Evolutionary conservation across 2,329 filamentous ascomycete species (phyloP).

Genomic region (Phyllosticta paracitricarpa): DNA sequence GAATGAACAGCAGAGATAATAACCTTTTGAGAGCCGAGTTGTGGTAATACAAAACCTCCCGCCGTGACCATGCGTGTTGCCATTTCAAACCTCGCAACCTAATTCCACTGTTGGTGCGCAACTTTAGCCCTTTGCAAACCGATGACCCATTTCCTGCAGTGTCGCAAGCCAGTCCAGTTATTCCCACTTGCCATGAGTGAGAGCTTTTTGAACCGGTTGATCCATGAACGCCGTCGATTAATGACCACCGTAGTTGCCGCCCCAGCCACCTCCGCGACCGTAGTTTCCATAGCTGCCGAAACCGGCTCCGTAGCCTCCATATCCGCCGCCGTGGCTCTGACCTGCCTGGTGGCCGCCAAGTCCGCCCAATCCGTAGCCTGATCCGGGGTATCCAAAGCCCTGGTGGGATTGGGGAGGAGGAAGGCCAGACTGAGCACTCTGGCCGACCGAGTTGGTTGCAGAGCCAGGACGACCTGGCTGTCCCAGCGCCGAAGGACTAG

Average conservation of each 20-base stretch:
- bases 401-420: constrained; percentile 47
- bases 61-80: background rate
- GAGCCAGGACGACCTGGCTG: constrained; percentile 55
- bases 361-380: constrained; percentile 45
- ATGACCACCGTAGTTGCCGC: constrained; percentile 34
- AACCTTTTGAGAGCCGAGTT: constrained; percentile 12
- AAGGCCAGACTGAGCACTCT: constrained; percentile 41
- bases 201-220: constrained; percentile 11
- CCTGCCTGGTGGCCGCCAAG: constrained; percentile 39
- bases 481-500: constrained; percentile 49
- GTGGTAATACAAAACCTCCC: constrained; percentile 11
- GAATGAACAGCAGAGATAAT: constrained; percentile 8
- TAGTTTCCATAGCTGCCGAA: constrained; percentile 32
- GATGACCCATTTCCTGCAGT: constrained; percentile 5
- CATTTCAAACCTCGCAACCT: constrained; percentile 3
- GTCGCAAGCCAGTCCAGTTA: constrained; percentile 8
- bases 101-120: background rate
- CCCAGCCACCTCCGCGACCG: constrained; percentile 39
- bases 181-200: constrained; percentile 7
- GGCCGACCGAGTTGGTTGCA: constrained; percentile 45
- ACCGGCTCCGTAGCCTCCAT: constrained; percentile 32
- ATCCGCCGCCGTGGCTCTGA: constrained; percentile 33
- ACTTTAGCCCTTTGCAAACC: background rate
- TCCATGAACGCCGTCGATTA: constrained; percentile 10
- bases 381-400: constrained; percentile 45